Evolutionary conservation across 352 stramenopile species (phyloP).

Genomic region (Thraustochytrium sp.): DNA sequence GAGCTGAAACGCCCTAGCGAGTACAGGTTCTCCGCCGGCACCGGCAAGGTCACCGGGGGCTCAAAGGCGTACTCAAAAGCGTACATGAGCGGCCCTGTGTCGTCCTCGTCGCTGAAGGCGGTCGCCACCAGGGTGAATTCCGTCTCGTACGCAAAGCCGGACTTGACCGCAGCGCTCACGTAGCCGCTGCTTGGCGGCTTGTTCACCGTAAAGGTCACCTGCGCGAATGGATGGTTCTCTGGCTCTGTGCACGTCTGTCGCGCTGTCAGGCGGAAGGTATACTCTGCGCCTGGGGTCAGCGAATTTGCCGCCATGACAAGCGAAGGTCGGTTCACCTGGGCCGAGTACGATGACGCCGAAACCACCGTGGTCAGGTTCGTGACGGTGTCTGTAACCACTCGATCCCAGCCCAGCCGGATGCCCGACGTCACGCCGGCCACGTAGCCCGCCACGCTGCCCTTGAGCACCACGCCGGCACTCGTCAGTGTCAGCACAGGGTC

Average conservation of each 20-base stretch:
- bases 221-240: neutral
- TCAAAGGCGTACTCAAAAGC: slow-evolving; percentile 26
- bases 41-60: neutral
- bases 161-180: neutral
- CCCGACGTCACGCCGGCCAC: neutral
- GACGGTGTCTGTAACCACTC: neutral
- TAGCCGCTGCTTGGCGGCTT: neutral
- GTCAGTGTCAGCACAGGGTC: neutral
- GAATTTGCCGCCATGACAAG: no score
- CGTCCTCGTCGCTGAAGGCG: slow-evolving; percentile 15
- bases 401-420: neutral
- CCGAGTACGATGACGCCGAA: no score
- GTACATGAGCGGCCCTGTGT: neutral
- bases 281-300: neutral
- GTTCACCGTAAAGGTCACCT: slow-evolving; percentile 41
- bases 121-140: neutral
- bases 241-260: neutral
- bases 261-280: slow-evolving; percentile 5
- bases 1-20: neutral
- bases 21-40: neutral
- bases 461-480: neutral
- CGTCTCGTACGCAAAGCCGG: neutral
- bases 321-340: no score
- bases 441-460: neutral
- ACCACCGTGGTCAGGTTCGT: no score